Conservation (phyloP, 2,329 filamentous ascomycete genomes). For the Helotiales sp. region DNA sequence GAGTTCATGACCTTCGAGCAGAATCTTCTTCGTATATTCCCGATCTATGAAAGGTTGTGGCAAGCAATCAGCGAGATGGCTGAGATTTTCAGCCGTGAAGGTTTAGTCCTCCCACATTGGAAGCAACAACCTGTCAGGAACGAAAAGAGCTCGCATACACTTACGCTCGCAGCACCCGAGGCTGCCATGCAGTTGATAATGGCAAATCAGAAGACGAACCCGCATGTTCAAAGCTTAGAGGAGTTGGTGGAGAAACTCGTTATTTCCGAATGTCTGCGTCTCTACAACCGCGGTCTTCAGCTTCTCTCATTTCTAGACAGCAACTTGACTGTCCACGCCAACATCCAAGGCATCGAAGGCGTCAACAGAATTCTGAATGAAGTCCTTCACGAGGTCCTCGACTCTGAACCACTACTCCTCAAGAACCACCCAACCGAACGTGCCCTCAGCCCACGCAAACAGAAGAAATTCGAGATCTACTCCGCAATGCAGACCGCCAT, state of each 20-base stretch:
- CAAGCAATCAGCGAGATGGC: neutral
- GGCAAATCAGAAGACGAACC: neutral
- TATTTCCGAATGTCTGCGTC: slow-evolving; percentile 7
- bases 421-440: neutral
- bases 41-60: slow-evolving; percentile 13
- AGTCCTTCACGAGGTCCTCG: slow-evolving; percentile 15
- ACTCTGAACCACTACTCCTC: neutral
- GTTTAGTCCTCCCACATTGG: slow-evolving; percentile 1
- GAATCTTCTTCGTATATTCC: slow-evolving; percentile 17
- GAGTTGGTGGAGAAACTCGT: slow-evolving; percentile 14
- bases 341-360: neutral
- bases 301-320: neutral
- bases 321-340: neutral
- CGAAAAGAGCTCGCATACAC: neutral
- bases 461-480: slow-evolving; percentile 23
- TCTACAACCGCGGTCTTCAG: slow-evolving; percentile 16
- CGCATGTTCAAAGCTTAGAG: neutral
- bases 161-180: neutral
- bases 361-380: slow-evolving; percentile 3
- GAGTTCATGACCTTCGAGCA: slow-evolving; percentile 18
- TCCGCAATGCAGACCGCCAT: slow-evolving; percentile 19
- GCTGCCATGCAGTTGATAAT: neutral
- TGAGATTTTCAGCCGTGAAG: neutral
- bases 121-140: neutral
- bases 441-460: neutral